phyloP scores from a whole-genome alignment of 371 early-diverging fungal species.

The Lichtheimia hyalospora region DNA sequence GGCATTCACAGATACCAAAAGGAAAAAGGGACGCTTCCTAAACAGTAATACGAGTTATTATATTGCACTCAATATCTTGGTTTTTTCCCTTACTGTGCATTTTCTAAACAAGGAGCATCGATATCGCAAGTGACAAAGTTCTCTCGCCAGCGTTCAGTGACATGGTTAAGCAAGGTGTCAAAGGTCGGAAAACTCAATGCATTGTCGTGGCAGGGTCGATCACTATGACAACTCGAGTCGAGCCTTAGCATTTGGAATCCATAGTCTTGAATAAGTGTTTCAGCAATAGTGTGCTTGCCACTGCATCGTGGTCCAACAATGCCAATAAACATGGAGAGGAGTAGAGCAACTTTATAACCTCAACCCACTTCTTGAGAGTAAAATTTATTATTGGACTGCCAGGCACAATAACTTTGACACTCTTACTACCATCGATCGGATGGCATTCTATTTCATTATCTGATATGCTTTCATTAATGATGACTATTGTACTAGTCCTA shows the following conservation, averaged over 20 bases:
- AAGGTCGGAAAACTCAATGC: constrained; percentile 41
- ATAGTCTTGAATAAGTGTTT: constrained; percentile 53
- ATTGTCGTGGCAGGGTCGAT: constrained; percentile 8
- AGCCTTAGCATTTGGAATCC: constrained; percentile 5
- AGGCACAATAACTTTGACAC: too few relatives aligned
- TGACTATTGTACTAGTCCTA: too few relatives aligned
- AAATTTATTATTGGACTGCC: too few relatives aligned
- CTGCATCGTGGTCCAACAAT: constrained; percentile 70
- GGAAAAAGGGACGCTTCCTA: constrained; percentile 87
- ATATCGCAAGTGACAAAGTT: constrained; percentile 75
- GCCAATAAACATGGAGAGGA: constrained; percentile 68
- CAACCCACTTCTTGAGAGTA: too few relatives aligned
- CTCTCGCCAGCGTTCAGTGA: constrained; percentile 67
- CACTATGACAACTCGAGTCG: neutral
- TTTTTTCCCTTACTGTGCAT: constrained; percentile 26
- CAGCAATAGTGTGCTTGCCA: constrained; percentile 74
- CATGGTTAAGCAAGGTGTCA: constrained; percentile 55
- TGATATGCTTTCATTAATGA: too few relatives aligned
- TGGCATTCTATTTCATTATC: too few relatives aligned
- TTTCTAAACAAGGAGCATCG: constrained; percentile 28
- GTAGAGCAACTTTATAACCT: too few relatives aligned
- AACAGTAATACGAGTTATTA: constrained; percentile 7
- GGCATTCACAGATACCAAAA: constrained; percentile 83
- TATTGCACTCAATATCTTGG: neutral
- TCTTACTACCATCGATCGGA: too few relatives aligned